These are phyloP conservation scores for Takashimella tepidaria DNA, from an alignment of 1,284 basidiomycete genomes.

Conservation along the genomic window DNA sequence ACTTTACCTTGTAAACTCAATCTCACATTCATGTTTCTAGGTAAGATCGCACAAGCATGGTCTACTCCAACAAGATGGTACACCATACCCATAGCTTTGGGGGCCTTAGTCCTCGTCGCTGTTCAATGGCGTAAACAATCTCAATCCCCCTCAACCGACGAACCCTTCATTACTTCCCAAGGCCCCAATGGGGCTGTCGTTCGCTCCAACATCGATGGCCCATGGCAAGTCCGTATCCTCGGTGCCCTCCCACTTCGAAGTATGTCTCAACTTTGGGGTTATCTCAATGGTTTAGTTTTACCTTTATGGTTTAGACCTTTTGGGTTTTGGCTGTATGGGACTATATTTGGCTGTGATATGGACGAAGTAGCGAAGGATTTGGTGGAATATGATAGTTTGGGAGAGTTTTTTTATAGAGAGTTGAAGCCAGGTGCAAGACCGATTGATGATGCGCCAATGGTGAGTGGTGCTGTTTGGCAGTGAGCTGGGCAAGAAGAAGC, in stretches of 20 bases:
- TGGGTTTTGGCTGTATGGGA: conserved; percentile 79
- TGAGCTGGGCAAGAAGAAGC: no score
- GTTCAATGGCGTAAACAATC: conserved; percentile 59
- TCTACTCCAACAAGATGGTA: conserved; percentile 92
- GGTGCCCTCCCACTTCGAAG: conserved; percentile 91
- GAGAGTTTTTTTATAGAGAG: conserved; percentile 90
- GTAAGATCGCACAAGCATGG: conserved; percentile 64
- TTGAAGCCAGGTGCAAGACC: conserved; percentile 78
- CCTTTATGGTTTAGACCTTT: conserved; percentile 91
- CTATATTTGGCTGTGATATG: conserved; percentile 87
- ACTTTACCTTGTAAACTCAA: no score
- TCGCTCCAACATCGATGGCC: conserved; percentile 64
- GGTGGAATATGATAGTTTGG: conserved; percentile 70
- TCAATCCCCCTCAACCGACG: conserved; percentile 21
- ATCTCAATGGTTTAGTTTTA: conserved; percentile 83
- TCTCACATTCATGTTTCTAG: no score
- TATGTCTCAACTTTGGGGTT: conserved; percentile 93
- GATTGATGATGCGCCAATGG: conserved; percentile 71
- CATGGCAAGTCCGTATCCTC: conserved; percentile 96
- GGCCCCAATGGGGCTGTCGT: conserved; percentile 65
- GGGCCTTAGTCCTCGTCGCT: conserved; percentile 76
- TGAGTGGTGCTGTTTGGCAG: no score
- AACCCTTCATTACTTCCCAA: conserved; percentile 41
- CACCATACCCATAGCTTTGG: conserved; percentile 86
- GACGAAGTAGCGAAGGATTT: conserved; percentile 81